phyloP scores from a whole-genome alignment of 176 grass and related monocot genomes.

The Aegilops tauschii region DNA sequence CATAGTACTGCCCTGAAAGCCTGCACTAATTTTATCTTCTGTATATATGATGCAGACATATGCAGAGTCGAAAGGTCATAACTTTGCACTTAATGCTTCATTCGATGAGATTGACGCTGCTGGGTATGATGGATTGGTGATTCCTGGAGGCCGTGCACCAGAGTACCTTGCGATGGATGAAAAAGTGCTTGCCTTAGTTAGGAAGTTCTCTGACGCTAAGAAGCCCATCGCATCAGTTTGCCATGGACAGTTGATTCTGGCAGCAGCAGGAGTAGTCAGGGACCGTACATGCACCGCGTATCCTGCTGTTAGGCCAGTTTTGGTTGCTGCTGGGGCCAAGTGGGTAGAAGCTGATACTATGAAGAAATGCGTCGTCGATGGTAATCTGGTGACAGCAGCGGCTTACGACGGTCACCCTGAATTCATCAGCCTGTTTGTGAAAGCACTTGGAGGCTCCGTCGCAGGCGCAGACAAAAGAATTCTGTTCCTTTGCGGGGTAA shows the following conservation, averaged over 20 bases:
- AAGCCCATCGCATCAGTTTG: slow-evolving; percentile 87
- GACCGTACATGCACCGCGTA: slow-evolving; percentile 67
- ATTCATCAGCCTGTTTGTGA: slow-evolving; percentile 76
- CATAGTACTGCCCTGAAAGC: not conserved
- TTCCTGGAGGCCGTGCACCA: slow-evolving; percentile 86
- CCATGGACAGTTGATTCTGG: slow-evolving; percentile 88
- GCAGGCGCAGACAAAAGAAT: slow-evolving; percentile 74
- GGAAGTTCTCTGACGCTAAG: slow-evolving; percentile 48
- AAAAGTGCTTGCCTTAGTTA: slow-evolving; percentile 55
- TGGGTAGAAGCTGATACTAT: slow-evolving; percentile 80
- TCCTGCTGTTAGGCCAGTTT: slow-evolving; percentile 64
- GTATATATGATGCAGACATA: slow-evolving; percentile 54
- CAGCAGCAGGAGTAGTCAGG: slow-evolving; percentile 60
- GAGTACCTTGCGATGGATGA: slow-evolving; percentile 87
- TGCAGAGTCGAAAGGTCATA: slow-evolving; percentile 83
- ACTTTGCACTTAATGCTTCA: slow-evolving; percentile 78
- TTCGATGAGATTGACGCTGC: slow-evolving; percentile 47
- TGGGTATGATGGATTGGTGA: slow-evolving; percentile 74
- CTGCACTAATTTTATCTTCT: slow-evolving; percentile 16
- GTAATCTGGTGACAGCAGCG: slow-evolving; percentile 63
- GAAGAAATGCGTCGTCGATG: slow-evolving; percentile 57
- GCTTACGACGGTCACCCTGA: slow-evolving; percentile 76
- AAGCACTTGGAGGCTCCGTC: slow-evolving; percentile 80
- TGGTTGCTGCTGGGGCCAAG: slow-evolving; percentile 77
- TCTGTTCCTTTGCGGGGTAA: slow-evolving; percentile 95